Conservation (phyloP, 441 rosid species). For the Bocquillonia castaneifolia region DNA sequence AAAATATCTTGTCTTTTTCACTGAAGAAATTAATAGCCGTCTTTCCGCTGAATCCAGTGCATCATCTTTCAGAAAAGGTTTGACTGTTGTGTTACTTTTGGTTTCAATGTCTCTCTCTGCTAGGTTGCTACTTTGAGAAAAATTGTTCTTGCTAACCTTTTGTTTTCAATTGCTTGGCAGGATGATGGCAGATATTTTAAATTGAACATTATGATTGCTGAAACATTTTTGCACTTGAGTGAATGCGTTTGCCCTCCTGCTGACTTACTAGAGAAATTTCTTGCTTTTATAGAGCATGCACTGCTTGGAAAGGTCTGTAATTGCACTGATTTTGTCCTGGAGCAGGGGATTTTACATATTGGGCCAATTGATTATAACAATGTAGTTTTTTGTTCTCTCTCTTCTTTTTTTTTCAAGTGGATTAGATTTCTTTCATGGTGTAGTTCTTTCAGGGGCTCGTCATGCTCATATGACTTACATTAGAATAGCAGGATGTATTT, state of each 20-base stretch:
- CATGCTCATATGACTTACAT: neutral
- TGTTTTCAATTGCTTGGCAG: conserved; percentile 40
- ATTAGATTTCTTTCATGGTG: neutral
- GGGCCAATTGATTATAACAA: neutral
- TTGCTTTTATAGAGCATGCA: conserved; percentile 57
- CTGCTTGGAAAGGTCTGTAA: conserved; percentile 63
- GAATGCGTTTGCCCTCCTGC: conserved; percentile 52
- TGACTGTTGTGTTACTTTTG: conserved; percentile 13
- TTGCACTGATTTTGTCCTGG: conserved; percentile 9
- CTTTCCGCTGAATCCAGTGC: conserved; percentile 56
- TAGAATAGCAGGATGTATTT: neutral
- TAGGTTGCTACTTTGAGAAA: neutral
- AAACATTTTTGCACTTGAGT: conserved; percentile 57
- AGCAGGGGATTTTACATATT: neutral
- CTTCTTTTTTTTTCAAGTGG: too few species aligned
- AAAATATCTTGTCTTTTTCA: conserved; percentile 40
- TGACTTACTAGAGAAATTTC: conserved; percentile 45
- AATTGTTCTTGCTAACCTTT: conserved; percentile 13
- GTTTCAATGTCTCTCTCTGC: neutral
- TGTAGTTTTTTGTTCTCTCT: neutral
- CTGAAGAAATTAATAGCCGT: conserved; percentile 51
- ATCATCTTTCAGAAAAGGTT: conserved; percentile 61
- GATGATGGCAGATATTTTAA: conserved; percentile 56
- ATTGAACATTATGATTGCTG: conserved; percentile 59
- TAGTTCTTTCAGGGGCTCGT: neutral